These are phyloP conservation scores for Fusarium sp. DNA, from an alignment of 2,329 filamentous ascomycete genomes.

Conservation along the genomic window DNA sequence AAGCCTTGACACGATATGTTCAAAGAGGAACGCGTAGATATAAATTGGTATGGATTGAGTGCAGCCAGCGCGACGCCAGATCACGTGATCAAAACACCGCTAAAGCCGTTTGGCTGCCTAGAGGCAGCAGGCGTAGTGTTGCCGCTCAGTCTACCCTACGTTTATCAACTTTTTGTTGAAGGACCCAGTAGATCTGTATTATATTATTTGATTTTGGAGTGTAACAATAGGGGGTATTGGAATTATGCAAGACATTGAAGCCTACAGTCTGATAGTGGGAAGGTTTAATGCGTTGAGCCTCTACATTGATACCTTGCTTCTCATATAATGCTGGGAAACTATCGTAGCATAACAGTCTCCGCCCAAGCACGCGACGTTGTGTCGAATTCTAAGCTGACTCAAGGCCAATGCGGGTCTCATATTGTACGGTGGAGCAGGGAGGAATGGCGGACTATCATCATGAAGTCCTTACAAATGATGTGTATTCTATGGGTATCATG, in stretches of 20 bases:
- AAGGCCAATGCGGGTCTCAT: background rate
- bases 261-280: too few species aligned
- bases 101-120: constrained; percentile 19
- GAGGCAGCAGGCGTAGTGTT: background rate
- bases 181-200: too few species aligned
- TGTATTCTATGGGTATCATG: constrained; percentile 45
- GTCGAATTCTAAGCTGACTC: background rate
- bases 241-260: too few species aligned
- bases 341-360: too few species aligned
- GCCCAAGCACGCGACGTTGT: too few species aligned
- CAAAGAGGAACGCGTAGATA: constrained; percentile 26
- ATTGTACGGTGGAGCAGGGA: background rate
- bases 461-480: constrained; percentile 12
- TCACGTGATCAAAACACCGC: constrained; percentile 30
- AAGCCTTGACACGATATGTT: constrained; percentile 1
- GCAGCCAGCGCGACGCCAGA: constrained; percentile 34
- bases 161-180: background rate
- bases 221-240: too few species aligned
- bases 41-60: background rate
- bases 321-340: too few species aligned
- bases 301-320: too few species aligned
- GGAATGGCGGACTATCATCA: background rate
- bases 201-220: too few species aligned
- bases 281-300: too few species aligned
- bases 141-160: background rate